Evolutionary conservation across 805 yeast species (phyloP).

Genomic region (Komagataella pastoris): DNA sequence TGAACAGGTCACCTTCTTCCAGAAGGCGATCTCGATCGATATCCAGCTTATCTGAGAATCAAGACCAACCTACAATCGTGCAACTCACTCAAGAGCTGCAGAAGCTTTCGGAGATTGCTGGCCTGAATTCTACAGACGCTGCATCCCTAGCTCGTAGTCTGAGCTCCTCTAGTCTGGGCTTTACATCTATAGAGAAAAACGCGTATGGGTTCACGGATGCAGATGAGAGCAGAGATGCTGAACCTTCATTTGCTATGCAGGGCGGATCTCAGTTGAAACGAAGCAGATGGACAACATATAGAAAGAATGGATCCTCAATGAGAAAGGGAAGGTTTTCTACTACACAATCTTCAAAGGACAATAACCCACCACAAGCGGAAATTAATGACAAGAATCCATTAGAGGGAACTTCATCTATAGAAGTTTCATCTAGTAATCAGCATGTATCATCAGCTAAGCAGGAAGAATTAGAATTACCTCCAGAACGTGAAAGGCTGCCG

Average conservation of each 20-base stretch:
- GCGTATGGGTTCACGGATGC: slow-evolving; percentile 17
- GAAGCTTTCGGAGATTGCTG: slow-evolving; percentile 61
- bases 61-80: slow-evolving; percentile 42
- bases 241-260: slow-evolving; percentile 3
- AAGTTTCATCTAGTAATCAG: background rate
- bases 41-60: background rate
- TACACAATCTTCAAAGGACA: background rate
- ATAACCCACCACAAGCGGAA: background rate
- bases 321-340: slow-evolving; percentile 5
- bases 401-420: background rate
- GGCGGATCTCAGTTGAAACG: slow-evolving; percentile 18
- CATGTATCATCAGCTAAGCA: background rate
- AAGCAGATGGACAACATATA: slow-evolving; percentile 37
- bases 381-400: background rate
- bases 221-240: slow-evolving; percentile 1
- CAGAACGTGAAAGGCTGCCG: background rate
- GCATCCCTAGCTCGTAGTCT: slow-evolving; percentile 71
- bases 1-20: slow-evolving; percentile 1
- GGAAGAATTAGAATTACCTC: background rate
- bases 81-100: slow-evolving; percentile 69
- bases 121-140: slow-evolving; percentile 69
- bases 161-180: slow-evolving; percentile 55
- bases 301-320: slow-evolving; percentile 17
- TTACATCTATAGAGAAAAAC: slow-evolving; percentile 33
- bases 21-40: slow-evolving; percentile 2